Conservation (phyloP, 176 grass and related monocot genomes). For the Oryza rufipogon region DNA sequence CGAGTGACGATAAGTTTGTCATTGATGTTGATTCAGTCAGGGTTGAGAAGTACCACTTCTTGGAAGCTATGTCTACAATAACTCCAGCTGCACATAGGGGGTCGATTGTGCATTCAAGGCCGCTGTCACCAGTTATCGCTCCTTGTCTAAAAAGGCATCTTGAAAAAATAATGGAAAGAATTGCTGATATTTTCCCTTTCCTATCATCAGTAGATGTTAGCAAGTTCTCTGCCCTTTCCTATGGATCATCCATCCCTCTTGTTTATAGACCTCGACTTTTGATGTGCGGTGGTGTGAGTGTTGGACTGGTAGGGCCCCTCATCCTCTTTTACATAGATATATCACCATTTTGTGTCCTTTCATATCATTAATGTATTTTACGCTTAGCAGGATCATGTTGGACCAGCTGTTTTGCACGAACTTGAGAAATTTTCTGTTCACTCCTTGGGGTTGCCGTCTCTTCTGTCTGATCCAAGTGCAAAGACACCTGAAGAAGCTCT, state of each 20-base stretch:
- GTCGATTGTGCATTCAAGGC: slow-evolving; percentile 88
- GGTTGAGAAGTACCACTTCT: slow-evolving; percentile 89
- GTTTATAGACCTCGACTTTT: slow-evolving; percentile 96
- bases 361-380: slow-evolving; percentile 50
- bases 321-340: slow-evolving; percentile 28
- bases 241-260: slow-evolving; percentile 78
- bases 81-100: slow-evolving; percentile 96
- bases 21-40: slow-evolving; percentile 93
- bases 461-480: slow-evolving; percentile 98
- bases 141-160: slow-evolving; percentile 91
- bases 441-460: slow-evolving; percentile 90
- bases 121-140: slow-evolving; percentile 73
- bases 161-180: slow-evolving; percentile 76
- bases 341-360: slow-evolving; percentile 15
- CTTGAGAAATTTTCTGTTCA: slow-evolving; percentile 99
- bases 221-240: slow-evolving; percentile 71
- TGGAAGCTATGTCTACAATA: slow-evolving; percentile 99
- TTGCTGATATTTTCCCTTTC: slow-evolving; percentile 88
- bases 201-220: slow-evolving; percentile 66
- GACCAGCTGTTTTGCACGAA: slow-evolving; percentile 95
- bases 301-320: slow-evolving; percentile 74
- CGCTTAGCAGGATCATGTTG: slow-evolving; percentile 92
- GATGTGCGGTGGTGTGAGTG: slow-evolving; percentile 79
- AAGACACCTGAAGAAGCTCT: slow-evolving; percentile 99
- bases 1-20: slow-evolving; percentile 96